A percentile compares a stretch with the other conserved stretches of the same genome.
Conservation (phyloP, 768 basidiomycete genomes). For the Xerocomus brunneocitrinus region DNA sequence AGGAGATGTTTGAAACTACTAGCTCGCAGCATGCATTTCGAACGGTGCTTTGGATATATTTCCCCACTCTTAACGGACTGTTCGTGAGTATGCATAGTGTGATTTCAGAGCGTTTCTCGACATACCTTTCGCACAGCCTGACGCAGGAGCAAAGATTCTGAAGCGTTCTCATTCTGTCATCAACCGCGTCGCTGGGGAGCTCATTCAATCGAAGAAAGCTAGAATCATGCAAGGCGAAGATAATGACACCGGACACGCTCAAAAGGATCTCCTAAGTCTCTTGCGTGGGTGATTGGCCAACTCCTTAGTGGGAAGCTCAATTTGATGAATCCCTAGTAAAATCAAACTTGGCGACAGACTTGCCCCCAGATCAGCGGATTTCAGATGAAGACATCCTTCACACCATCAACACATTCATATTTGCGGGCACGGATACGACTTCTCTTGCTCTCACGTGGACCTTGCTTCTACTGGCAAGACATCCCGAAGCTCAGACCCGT, state of each 20-base stretch:
- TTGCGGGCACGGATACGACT: constrained; percentile 86
- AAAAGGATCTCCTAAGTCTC: constrained; percentile 73
- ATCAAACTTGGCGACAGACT: constrained; percentile 71
- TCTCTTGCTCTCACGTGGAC: constrained; percentile 84
- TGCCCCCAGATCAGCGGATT: constrained; percentile 65
- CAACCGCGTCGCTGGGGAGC: constrained; percentile 60
- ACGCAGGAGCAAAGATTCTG: constrained; percentile 45
- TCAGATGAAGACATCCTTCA: constrained; percentile 85
- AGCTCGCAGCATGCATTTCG: constrained; percentile 49
- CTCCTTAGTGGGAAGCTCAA: neutral
- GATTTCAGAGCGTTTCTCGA: neutral
- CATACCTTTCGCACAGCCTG: constrained; percentile 41
- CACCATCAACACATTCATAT: constrained; percentile 86
- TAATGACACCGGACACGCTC: constrained; percentile 47
- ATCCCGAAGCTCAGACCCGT: constrained; percentile 62
- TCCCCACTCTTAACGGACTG: constrained; percentile 49
- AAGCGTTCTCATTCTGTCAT: constrained; percentile 59
- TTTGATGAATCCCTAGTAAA: constrained; percentile 51
- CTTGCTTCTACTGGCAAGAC: constrained; percentile 64
- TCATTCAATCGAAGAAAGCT: constrained; percentile 76
- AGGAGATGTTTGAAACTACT: constrained; percentile 77
- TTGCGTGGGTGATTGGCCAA: constrained; percentile 50
- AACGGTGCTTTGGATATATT: constrained; percentile 50
- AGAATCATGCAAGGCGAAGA: constrained; percentile 61
- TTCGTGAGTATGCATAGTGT: constrained; percentile 44